Conservation (phyloP, 2,329 filamentous ascomycete species). For the Domatiomyces globalis region DNA sequence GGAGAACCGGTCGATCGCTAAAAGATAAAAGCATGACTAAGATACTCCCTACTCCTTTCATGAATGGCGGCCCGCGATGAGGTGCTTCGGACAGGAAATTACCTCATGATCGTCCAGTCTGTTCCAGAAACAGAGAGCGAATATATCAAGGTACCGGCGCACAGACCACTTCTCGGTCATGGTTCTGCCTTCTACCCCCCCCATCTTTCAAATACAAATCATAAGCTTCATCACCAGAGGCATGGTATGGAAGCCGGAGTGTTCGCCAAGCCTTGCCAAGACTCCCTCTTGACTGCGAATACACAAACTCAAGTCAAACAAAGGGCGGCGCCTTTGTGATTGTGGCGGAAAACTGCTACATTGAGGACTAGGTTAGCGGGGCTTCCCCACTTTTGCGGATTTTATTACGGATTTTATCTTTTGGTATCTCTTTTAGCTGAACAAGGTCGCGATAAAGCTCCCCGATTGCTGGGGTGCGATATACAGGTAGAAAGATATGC, state of each 20-base stretch:
- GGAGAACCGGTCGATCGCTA: too few species aligned
- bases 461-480: background rate
- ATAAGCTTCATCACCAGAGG: too few species aligned
- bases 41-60: background rate
- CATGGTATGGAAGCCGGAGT: too few species aligned
- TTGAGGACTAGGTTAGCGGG: background rate
- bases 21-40: background rate
- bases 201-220: too few species aligned
- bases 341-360: background rate
- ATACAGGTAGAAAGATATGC: background rate
- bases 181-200: too few species aligned
- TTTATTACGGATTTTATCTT: too few species aligned
- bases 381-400: background rate
- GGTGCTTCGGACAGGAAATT: background rate
- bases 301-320: background rate
- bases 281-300: too few species aligned
- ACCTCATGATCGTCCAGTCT: background rate
- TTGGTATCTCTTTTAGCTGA: too few species aligned
- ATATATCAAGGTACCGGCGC: background rate
- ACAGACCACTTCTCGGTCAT: background rate
- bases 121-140: background rate
- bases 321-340: background rate
- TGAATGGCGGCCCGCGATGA: background rate
- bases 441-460: background rate
- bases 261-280: background rate